Percentiles rank a stretch among this genome's conserved stretches.
Conservation (phyloP, 139 green algal species). For the Microglena sp. region DNA sequence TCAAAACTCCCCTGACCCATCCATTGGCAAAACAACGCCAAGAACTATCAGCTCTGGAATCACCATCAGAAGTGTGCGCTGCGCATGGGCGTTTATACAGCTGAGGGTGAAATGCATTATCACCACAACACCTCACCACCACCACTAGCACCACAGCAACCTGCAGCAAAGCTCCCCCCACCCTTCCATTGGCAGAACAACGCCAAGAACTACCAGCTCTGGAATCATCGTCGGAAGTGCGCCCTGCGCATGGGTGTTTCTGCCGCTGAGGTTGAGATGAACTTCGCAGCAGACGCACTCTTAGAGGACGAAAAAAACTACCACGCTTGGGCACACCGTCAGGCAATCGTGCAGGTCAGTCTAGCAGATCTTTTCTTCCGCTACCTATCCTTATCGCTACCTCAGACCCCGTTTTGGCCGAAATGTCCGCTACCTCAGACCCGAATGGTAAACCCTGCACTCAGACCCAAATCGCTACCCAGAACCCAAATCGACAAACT, state of each 20-base stretch:
- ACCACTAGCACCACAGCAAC: neutral
- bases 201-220: conserved; percentile 84
- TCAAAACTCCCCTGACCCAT: too few species aligned
- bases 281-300: conserved; percentile 32
- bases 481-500: too few species aligned
- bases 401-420: too few species aligned
- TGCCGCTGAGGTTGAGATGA: conserved; percentile 27
- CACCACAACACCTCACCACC: neutral
- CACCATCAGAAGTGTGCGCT: too few species aligned
- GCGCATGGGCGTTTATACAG: neutral
- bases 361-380: neutral
- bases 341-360: conserved; percentile 36
- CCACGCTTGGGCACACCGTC: conserved; percentile 77
- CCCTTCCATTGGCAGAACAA: conserved; percentile 2
- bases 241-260: too few species aligned
- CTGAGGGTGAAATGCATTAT: neutral
- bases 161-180: neutral
- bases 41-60: too few species aligned
- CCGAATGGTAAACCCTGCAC: too few species aligned
- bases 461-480: too few species aligned
- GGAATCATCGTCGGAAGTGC: conserved; percentile 12
- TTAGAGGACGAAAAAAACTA: conserved; percentile 78
- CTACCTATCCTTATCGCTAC: too few species aligned
- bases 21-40: too few species aligned
- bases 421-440: too few species aligned